A percentile compares a stretch with the other conserved stretches of the same genome.
Conservation (phyloP, 495 filamentous ascomycete species). For the Lasiosphaeria ovina region DNA sequence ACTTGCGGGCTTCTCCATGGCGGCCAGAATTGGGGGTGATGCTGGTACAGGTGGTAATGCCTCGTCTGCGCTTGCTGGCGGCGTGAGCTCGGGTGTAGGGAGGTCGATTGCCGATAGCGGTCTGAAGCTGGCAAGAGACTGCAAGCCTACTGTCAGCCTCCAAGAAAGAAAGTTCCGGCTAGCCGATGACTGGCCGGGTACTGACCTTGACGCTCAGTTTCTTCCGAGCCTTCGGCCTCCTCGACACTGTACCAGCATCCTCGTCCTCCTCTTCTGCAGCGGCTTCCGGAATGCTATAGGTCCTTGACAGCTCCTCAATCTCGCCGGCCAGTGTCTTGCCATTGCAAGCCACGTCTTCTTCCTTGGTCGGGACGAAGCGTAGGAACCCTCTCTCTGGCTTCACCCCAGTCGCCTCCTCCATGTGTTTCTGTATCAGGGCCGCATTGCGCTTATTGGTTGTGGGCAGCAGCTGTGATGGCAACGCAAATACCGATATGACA, state of each 20-base stretch:
- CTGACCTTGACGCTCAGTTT: constrained; percentile 34
- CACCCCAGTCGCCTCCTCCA: constrained; percentile 68
- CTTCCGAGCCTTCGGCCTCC: constrained; percentile 23
- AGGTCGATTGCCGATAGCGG: constrained; percentile 7
- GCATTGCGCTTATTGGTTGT: constrained; percentile 82
- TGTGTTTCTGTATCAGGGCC: constrained; percentile 64
- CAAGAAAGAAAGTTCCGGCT: no score
- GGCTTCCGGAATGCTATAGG: not conserved
- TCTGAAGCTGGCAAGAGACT: constrained; percentile 27
- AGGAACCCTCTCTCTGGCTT: constrained; percentile 61
- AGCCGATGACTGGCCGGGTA: not conserved
- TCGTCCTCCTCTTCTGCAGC: not conserved
- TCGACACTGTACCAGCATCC: not conserved
- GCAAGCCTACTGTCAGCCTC: not conserved
- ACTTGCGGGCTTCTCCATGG: not conserved
- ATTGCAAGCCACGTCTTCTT: constrained; percentile 69
- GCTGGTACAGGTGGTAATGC: constrained; percentile 19
- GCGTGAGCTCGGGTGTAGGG: constrained; percentile 23
- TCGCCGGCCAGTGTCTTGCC: constrained; percentile 68
- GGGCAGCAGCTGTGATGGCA: constrained; percentile 65
- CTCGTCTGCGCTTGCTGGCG: constrained; percentile 28
- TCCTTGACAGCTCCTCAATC: constrained; percentile 54
- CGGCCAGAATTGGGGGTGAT: constrained; percentile 3
- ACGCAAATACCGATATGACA: constrained; percentile 70
- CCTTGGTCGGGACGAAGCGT: constrained; percentile 63